Evolutionary conservation across 2,329 filamentous ascomycete genomes (phyloP), one percentile per base, ranked within the genome.

Genomic region (Penicillium sp.): DNA sequence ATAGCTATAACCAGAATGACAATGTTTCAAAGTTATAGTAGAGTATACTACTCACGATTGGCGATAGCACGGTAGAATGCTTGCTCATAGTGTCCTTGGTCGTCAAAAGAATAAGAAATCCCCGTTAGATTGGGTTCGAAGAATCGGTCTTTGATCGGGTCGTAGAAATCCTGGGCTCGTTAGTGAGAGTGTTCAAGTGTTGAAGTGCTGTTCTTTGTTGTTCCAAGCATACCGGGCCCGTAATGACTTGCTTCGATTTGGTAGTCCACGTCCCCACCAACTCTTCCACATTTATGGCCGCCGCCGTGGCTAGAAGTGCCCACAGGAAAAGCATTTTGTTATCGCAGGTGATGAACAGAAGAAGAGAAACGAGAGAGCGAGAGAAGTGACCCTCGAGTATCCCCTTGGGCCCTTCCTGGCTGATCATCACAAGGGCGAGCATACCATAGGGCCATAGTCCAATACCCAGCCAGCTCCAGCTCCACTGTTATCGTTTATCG

Each of bases 91-190:
- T 81, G 79, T 19, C 87, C 87, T 67, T 89, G 84, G 36, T 73
- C 77, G 3, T 85, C 87, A 72, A 91, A 91, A 10, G 88, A 90
- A 75, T 89, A 91, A 14, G 87, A 89, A 60, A 89, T 88, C 21
- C 88, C 88, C 0, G 87, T 83, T 58, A 84, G 78, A 7, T 74
- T 76, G 14, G 88, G 88, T 71, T 91, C 88, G 61, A 84, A 83
- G 56, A 91, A 79, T 58, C 77, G 77, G 64, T 90, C 88, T 52
- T 84, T 81, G 48, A 84, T 75, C 3, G 86, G 84, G 71, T 90
- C 83, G 66, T 89, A 90, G 73, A 90, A 90, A 64, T 79, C 82
- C 87, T 90, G 58, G 48, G 51, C 36, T n/a, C n/a, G n/a, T 29
- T 63, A n/a, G 39, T 64, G 46, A 61, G 58, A n/a, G n/a, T n/a